These are phyloP conservation scores for Saraca asoca DNA, from an alignment of 331 rosid genomes.

Conservation along the genomic window DNA sequence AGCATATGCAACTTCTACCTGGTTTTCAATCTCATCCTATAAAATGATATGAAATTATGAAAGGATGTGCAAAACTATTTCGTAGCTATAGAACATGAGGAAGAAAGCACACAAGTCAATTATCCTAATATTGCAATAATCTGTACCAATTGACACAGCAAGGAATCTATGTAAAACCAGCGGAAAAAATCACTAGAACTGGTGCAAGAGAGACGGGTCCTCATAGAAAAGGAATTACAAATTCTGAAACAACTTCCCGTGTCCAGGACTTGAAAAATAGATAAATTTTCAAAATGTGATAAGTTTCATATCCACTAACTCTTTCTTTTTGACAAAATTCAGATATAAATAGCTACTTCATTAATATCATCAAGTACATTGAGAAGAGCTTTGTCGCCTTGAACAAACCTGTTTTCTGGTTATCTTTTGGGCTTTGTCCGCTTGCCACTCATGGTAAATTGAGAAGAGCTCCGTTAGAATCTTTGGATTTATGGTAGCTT, in stretches of 20 bases:
- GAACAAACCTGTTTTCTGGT: conserved; percentile 75
- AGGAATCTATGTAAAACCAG: neutral
- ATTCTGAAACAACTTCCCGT: conserved; percentile 4
- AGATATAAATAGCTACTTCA: too few relatives aligned
- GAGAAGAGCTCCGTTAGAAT: conserved; percentile 85
- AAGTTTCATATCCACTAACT: neutral
- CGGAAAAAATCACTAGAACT: conserved; percentile 14
- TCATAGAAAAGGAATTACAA: conserved; percentile 10
- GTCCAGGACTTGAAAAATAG: neutral
- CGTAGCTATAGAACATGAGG: neutral
- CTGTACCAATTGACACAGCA: conserved; percentile 8
- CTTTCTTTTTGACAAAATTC: too few relatives aligned
- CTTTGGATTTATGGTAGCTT: conserved; percentile 77
- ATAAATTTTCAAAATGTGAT: neutral
- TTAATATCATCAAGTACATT: too few relatives aligned
- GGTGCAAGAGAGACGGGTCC: neutral
- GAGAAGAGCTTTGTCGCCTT: neutral
- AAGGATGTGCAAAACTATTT: conserved; percentile 25
- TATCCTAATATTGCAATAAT: conserved; percentile 20
- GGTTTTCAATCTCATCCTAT: conserved; percentile 88
- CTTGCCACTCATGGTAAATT: conserved; percentile 80
- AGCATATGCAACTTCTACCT: conserved; percentile 83
- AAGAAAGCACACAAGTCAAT: conserved; percentile 20
- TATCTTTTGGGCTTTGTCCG: conserved; percentile 59
- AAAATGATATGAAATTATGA: conserved; percentile 30